Evolutionary conservation across 495 filamentous ascomycete genomes (phyloP).

Genomic region (Jackrogersella minutella): DNA sequence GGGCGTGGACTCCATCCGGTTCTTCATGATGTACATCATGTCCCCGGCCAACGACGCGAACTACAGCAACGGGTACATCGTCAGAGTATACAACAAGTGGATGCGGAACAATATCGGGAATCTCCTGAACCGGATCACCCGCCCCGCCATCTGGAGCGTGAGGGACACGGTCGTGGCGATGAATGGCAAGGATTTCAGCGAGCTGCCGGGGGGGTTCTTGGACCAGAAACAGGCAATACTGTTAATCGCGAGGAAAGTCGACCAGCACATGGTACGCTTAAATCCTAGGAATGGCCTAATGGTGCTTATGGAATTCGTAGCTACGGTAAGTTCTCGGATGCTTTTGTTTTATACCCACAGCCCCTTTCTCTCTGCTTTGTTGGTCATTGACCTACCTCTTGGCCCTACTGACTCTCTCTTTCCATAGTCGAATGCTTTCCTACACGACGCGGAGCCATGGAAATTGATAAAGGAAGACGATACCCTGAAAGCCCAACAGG

Average conservation of each 20-base stretch:
- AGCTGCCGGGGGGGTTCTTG: too few species aligned
- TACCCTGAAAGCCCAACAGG: slow-evolving; percentile 39
- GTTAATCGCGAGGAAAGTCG: slow-evolving; percentile 51
- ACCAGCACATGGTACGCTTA: slow-evolving; percentile 67
- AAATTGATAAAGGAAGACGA: slow-evolving; percentile 26
- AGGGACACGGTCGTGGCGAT: slow-evolving; percentile 59
- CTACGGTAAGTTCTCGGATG: slow-evolving; percentile 51
- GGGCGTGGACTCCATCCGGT: slow-evolving; percentile 86
- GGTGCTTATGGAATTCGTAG: slow-evolving; percentile 68
- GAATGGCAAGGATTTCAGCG: background rate
- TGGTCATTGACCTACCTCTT: too few species aligned
- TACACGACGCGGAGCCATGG: slow-evolving; percentile 59
- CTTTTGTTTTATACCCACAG: background rate
- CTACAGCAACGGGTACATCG: slow-evolving; percentile 81
- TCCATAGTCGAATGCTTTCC: slow-evolving; percentile 73
- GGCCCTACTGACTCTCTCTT: slow-evolving; percentile 16
- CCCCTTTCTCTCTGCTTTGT: background rate
- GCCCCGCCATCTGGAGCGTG: slow-evolving; percentile 72
- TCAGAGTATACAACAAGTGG: slow-evolving; percentile 77
- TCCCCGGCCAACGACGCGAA: slow-evolving; percentile 77
- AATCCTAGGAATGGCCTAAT: slow-evolving; percentile 71
- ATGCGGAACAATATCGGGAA: slow-evolving; percentile 83
- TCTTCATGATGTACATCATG: slow-evolving; percentile 82
- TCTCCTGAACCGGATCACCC: slow-evolving; percentile 71
- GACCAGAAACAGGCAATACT: too few species aligned